A percentile compares a stretch with the other conserved stretches of the same genome.
Conservation (phyloP, 345 rosid species). For the Dipteronia sinensis region DNA sequence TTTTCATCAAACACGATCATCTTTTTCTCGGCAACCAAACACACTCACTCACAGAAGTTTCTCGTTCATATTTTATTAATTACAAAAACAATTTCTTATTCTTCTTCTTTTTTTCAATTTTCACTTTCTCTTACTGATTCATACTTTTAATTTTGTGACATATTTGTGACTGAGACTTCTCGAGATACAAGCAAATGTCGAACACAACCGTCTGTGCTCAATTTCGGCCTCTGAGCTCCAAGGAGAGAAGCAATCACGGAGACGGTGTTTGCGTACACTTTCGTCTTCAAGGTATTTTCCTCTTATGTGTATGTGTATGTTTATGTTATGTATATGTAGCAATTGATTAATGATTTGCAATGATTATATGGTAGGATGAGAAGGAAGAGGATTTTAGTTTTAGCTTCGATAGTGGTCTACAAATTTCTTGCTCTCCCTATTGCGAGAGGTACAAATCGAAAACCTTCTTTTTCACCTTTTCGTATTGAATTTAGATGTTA, state of each 20-base stretch:
- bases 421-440: constrained; percentile 72
- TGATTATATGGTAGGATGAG: constrained; percentile 49
- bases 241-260: constrained; percentile 55
- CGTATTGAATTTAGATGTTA: not conserved
- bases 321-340: not conserved
- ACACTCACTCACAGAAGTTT: not conserved
- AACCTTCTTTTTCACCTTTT: not conserved
- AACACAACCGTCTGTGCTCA: constrained; percentile 76
- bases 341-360: not conserved
- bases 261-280: constrained; percentile 56
- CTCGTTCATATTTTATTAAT: not conserved
- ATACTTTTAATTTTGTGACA: not conserved
- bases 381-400: constrained; percentile 67
- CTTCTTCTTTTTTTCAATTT: not conserved
- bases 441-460: constrained; percentile 48
- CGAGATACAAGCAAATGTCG: constrained; percentile 33
- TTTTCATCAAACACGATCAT: too few relatives aligned
- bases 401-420: constrained; percentile 42
- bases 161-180: constrained; percentile 1
- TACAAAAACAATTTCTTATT: too few relatives aligned
- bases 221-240: constrained; percentile 71
- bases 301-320: not conserved
- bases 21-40: constrained; percentile 14
- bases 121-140: not conserved
- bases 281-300: constrained; percentile 58